phyloP scores from a whole-genome alignment of 495 filamentous ascomycete species.

The Thozetella sp. region DNA sequence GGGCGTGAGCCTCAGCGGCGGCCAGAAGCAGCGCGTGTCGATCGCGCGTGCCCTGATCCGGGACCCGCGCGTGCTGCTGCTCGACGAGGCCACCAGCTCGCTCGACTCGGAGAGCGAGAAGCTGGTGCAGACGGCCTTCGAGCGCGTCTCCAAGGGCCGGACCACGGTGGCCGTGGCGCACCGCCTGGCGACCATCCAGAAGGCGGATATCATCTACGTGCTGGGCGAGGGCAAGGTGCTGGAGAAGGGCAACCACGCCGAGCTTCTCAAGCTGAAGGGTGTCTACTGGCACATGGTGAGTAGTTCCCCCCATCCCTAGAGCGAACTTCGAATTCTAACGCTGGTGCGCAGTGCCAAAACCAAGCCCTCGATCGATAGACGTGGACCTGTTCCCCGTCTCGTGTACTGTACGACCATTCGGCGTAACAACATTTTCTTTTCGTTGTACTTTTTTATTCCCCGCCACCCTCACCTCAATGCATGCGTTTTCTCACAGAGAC shows the following conservation, averaged over 20 bases:
- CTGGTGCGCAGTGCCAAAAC: conserved; percentile 31
- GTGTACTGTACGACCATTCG: not conserved
- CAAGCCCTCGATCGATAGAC: conserved; percentile 38
- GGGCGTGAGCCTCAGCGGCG: conserved; percentile 69
- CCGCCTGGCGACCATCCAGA: conserved; percentile 52
- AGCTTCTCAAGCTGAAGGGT: conserved; percentile 45
- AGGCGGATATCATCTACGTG: conserved; percentile 57
- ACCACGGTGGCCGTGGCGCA: conserved; percentile 78
- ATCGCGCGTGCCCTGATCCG: conserved; percentile 78
- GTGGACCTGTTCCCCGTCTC: not conserved
- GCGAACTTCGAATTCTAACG: conserved; percentile 6
- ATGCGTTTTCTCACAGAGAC: too few relatives aligned
- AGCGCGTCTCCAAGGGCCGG: conserved; percentile 56
- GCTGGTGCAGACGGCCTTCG: conserved; percentile 69
- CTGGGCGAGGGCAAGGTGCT: conserved; percentile 51
- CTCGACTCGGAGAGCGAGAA: conserved; percentile 75
- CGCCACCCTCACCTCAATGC: too few relatives aligned
- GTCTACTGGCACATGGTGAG: conserved; percentile 48
- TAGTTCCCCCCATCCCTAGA: not conserved
- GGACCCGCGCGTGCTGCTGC: conserved; percentile 67
- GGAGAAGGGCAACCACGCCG: conserved; percentile 53
- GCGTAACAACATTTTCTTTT: not conserved
- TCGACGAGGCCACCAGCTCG: conserved; percentile 81
- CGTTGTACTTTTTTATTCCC: not conserved
- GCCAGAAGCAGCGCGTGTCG: conserved; percentile 75